Percentiles rank a stretch among this genome's conserved stretches.
phyloP scores from a whole-genome alignment of 768 basidiomycete species.

The Cystobasidiopsis lactophilus region DNA sequence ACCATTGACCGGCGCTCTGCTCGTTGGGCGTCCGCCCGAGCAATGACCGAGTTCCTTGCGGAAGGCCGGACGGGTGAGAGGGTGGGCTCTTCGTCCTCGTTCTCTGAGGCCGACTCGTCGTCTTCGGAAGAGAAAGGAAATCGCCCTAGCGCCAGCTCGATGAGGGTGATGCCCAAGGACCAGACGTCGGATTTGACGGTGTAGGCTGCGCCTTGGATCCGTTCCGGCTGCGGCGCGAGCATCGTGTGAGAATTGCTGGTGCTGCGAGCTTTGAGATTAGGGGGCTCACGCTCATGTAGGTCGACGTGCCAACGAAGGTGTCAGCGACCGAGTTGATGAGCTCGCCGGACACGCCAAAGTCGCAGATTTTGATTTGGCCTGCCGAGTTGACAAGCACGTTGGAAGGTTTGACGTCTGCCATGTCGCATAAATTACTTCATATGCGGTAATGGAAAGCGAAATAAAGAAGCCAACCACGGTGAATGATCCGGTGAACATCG shows the following conservation, averaged over 20 bases:
- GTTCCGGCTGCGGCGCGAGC: slow-evolving; percentile 53
- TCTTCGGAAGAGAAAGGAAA: slow-evolving; percentile 60
- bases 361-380: slow-evolving; percentile 96
- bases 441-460: not conserved
- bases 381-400: slow-evolving; percentile 86
- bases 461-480: slow-evolving; percentile 56
- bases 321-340: slow-evolving; percentile 97
- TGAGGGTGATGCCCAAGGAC: slow-evolving; percentile 90
- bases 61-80: slow-evolving; percentile 14
- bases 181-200: slow-evolving; percentile 98
- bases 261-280: not conserved
- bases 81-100: slow-evolving; percentile 22
- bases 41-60: slow-evolving; percentile 10
- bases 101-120: slow-evolving; percentile 21
- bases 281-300: slow-evolving; percentile 81
- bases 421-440: not conserved
- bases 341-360: slow-evolving; percentile 97
- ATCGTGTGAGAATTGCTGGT: not conserved
- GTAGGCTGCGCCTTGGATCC: slow-evolving; percentile 95
- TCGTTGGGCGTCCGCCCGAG: slow-evolving; percentile 12
- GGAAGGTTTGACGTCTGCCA: slow-evolving; percentile 91
- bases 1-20: slow-evolving; percentile 5
- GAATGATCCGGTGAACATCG: slow-evolving; percentile 91
- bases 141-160: slow-evolving; percentile 85
- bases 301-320: slow-evolving; percentile 95